phyloP scores from a whole-genome alignment of 371 early-diverging fungal genomes.

The Syncephalis plumigaleata region DNA sequence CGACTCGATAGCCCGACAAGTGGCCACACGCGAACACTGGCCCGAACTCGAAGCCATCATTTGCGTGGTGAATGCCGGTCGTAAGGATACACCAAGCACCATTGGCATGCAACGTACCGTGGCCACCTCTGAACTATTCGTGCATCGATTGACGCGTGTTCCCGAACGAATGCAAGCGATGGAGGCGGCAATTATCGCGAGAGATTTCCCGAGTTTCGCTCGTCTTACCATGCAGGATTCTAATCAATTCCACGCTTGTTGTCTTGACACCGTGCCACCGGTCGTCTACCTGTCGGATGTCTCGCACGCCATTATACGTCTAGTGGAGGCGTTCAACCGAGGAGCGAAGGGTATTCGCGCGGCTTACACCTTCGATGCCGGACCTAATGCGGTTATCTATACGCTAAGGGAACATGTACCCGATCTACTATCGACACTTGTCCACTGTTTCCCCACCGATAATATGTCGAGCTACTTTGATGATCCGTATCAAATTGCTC shows the following conservation, averaged over 20 bases:
- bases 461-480: conserved; percentile 29
- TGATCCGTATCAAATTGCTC: conserved; percentile 35
- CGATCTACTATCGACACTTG: conserved; percentile 65
- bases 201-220: conserved; percentile 84
- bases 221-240: conserved; percentile 94
- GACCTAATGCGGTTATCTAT: conserved; percentile 97
- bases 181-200: conserved; percentile 60
- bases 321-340: conserved; percentile 77
- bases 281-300: conserved; percentile 92
- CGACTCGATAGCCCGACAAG: conserved; percentile 81
- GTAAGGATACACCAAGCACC: conserved; percentile 85
- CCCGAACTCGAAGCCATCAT: conserved; percentile 88
- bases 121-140: conserved; percentile 72
- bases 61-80: conserved; percentile 79
- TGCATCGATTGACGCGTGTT: conserved; percentile 71
- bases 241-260: conserved; percentile 97
- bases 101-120: conserved; percentile 96
- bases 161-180: conserved; percentile 77
- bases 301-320: conserved; percentile 70
- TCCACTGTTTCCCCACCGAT: conserved; percentile 66
- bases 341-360: conserved; percentile 38
- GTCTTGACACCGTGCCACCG: conserved; percentile 85
- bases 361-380: conserved; percentile 93
- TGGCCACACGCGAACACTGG: conserved; percentile 86
- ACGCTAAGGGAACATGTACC: conserved; percentile 57